Evolutionary conservation across 1,284 basidiomycete species (phyloP), one percentile per base, ranked within the genome.

Genomic region (Agaricales sp.): DNA sequence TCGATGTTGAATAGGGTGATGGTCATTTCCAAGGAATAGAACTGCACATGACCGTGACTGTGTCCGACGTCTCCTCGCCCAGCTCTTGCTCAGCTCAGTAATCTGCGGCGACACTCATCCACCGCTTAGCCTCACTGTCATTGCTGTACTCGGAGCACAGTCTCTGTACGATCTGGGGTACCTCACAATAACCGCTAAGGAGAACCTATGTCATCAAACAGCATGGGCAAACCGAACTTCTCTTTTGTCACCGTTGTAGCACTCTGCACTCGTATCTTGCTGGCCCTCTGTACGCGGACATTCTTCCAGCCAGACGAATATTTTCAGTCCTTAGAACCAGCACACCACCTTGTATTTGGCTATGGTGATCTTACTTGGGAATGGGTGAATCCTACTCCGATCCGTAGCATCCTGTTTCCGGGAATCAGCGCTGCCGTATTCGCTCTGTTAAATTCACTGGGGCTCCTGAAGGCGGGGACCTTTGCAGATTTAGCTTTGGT

Each of bases 261-360:
- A 6, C 39, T 41, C 16, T 20, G 13, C 41, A 58, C 78, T 55
- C 80, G 87, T 43, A 60, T 86, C 44, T 52, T 67, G 3, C 67
- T 87, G 41, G 84, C 87, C 0, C 60, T 93, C 12, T 66, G 72
- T 20, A 93, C 90, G 0, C 75, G 78, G 46, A 92, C 93, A 0
- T 91, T 88, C 69, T 99, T 99, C 63, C 94, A 98, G 63, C 95
- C 96, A 1, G 96, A 99, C 66, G 96, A 99, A 67, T 96, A 91
- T 67, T 98, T 87, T 59, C 96, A 99, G 63, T 80, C 92, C 6
- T 76, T 96, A 39, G 96, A 99, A 63, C 87, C 92, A 23, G 96
- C 96, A 0, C 89, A 98, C 62, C 73, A 73, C 48, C 65, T 85
- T 43, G 90, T 95, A 49, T 99, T 92, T 63, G 92, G 92, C 24